These are phyloP conservation scores for Knoxdaviesia capensis DNA, from an alignment of 2,329 filamentous ascomycete species.

Conservation along the genomic window DNA sequence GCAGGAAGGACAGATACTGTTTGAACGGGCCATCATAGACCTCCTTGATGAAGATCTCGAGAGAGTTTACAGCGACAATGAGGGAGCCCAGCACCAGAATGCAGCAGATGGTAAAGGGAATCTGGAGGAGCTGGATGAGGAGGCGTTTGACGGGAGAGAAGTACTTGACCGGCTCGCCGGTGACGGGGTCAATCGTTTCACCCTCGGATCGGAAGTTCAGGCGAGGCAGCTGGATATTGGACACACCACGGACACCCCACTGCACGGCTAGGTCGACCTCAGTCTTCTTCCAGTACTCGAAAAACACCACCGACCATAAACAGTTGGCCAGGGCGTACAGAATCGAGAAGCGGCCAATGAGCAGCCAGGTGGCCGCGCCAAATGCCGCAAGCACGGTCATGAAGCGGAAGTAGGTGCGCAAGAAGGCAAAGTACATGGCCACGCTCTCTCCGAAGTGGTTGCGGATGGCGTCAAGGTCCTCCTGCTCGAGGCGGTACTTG, in stretches of 20 bases:
- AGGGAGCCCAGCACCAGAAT: slow-evolving; percentile 54
- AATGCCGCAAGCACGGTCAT: slow-evolving; percentile 64
- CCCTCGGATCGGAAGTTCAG: slow-evolving; percentile 64
- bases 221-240: slow-evolving; percentile 57
- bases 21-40: slow-evolving; percentile 84
- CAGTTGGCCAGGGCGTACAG: slow-evolving; percentile 61
- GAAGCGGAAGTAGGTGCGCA: slow-evolving; percentile 78
- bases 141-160: slow-evolving; percentile 63
- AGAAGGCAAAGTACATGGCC: slow-evolving; percentile 89
- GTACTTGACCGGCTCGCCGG: slow-evolving; percentile 55
- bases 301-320: slow-evolving; percentile 76
- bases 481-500: slow-evolving; percentile 44
- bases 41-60: slow-evolving; percentile 91
- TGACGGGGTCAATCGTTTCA: slow-evolving; percentile 58
- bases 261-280: slow-evolving; percentile 69
- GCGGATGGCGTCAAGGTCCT: slow-evolving; percentile 54
- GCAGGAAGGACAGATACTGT: slow-evolving; percentile 66
- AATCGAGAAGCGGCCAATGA: slow-evolving; percentile 70
- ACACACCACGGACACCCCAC: slow-evolving; percentile 78
- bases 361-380: slow-evolving; percentile 56
- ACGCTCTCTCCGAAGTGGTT: slow-evolving; percentile 66
- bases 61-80: slow-evolving; percentile 71
- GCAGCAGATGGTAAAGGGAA: slow-evolving; percentile 68
- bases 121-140: slow-evolving; percentile 55
- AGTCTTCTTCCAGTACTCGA: slow-evolving; percentile 92